Conservation (phyloP, 345 rosid species). For the Abelmoschus esculentus region DNA sequence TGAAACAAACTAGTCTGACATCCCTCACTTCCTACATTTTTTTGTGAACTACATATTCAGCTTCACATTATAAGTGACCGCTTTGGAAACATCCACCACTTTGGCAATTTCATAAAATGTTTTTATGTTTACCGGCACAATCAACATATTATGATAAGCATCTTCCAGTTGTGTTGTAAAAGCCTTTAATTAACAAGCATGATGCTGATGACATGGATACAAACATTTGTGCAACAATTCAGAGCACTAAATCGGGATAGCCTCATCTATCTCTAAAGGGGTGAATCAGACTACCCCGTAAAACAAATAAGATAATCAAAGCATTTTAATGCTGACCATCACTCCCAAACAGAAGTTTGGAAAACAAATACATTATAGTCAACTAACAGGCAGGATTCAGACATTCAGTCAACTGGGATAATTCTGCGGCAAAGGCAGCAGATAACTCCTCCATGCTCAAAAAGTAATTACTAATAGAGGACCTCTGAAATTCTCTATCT, state of each 20-base stretch:
- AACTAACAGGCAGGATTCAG: neutral
- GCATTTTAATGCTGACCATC: neutral
- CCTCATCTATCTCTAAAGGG: neutral
- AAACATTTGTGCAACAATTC: neutral
- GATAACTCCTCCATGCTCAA: neutral
- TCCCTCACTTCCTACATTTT: neutral
- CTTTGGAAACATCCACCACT: slow-evolving; percentile 1
- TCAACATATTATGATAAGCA: neutral
- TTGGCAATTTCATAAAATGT: neutral
- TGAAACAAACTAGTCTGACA: neutral
- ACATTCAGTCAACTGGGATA: neutral
- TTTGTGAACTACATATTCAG: neutral
- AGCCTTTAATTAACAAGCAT: neutral
- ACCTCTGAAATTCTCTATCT: neutral
- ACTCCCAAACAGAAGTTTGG: neutral
- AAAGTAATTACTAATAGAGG: neutral
- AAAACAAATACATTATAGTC: neutral
- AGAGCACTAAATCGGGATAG: neutral
- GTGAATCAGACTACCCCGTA: neutral
- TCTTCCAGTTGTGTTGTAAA: neutral
- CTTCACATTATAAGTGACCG: neutral
- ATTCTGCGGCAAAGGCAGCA: neutral
- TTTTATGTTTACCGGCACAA: neutral
- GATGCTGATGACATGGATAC: neutral
- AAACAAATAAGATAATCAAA: neutral